A percentile compares a stretch with the other conserved stretches of the same genome.
Conservation (phyloP, 208 protist species). For the Leptomonas seymouri region DNA sequence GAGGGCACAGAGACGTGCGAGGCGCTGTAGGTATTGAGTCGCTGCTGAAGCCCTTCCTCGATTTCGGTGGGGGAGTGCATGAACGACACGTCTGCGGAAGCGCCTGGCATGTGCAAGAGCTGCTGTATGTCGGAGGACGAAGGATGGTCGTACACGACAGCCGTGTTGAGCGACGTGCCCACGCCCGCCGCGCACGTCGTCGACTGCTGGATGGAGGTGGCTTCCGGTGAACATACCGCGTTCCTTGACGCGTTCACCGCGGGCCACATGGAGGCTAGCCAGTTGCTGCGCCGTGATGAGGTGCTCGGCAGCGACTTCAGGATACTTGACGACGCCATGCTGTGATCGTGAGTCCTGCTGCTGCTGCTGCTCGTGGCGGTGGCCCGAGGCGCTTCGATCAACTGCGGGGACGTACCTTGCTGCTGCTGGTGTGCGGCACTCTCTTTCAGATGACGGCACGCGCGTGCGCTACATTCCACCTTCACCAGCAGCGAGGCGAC, state of each 20-base stretch:
- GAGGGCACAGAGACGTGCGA: conserved; percentile 18
- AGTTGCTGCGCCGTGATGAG: conserved; percentile 17
- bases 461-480: conserved; percentile 29
- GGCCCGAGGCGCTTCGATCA: too few relatives aligned
- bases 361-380: neutral
- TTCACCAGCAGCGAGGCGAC: conserved; percentile 67
- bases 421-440: neutral
- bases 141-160: conserved; percentile 5
- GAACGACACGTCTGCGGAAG: conserved; percentile 8
- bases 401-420: neutral
- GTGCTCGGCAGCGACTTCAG: conserved; percentile 5
- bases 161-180: conserved; percentile 14
- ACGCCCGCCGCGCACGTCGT: neutral
- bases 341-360: neutral
- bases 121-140: conserved; percentile 5
- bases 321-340: conserved; percentile 1
- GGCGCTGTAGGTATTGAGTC: conserved; percentile 24
- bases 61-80: conserved; percentile 12
- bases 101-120: conserved; percentile 10
- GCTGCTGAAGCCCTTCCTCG: conserved; percentile 37
- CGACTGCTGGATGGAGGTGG: neutral
- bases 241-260: neutral
- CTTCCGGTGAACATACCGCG: neutral
- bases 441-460: conserved; percentile 22
- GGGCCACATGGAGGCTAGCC: conserved; percentile 24